These are phyloP conservation scores for Monilinia aucupariae DNA, from an alignment of 2,329 filamentous ascomycete genomes.

Conservation along the genomic window DNA sequence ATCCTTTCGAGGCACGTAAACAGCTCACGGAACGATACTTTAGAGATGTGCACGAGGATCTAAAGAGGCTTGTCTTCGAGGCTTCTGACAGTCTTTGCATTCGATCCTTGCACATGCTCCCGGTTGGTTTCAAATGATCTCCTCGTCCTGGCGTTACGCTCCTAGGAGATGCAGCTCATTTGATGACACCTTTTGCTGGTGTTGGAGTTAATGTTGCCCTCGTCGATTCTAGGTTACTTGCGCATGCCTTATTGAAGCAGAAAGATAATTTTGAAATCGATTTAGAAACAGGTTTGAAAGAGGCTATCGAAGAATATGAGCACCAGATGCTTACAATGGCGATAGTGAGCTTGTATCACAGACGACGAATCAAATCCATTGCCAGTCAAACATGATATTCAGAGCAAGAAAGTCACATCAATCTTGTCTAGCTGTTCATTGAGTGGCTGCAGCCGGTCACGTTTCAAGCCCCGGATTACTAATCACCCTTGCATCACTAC, in stretches of 20 bases:
- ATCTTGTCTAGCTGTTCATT: neutral
- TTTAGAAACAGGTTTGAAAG: conserved; percentile 10
- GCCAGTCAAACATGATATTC: neutral
- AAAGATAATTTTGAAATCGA: conserved; percentile 18
- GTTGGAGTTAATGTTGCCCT: conserved; percentile 46
- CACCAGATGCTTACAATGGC: conserved; percentile 15
- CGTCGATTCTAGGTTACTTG: conserved; percentile 42
- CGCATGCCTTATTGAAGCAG: conserved; percentile 31
- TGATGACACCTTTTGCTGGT: conserved; percentile 45
- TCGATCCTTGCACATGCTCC: conserved; percentile 35
- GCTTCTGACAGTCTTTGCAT: conserved; percentile 20
- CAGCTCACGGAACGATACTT: conserved; percentile 21
- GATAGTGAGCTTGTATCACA: too few relatives aligned
- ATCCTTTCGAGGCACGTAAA: conserved; percentile 18
- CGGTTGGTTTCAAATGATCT: conserved; percentile 27
- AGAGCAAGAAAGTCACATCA: neutral
- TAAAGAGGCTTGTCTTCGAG: conserved; percentile 24
- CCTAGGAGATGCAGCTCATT: conserved; percentile 46
- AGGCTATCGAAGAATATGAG: conserved; percentile 25
- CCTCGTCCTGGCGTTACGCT: conserved; percentile 41
- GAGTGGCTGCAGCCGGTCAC: neutral
- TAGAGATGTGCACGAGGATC: conserved; percentile 22
- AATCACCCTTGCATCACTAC: neutral
- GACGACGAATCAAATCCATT: neutral
- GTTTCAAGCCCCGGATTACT: neutral